Conservation (phyloP, 2,329 filamentous ascomycete genomes). For the Aspergillus ibericus region DNA sequence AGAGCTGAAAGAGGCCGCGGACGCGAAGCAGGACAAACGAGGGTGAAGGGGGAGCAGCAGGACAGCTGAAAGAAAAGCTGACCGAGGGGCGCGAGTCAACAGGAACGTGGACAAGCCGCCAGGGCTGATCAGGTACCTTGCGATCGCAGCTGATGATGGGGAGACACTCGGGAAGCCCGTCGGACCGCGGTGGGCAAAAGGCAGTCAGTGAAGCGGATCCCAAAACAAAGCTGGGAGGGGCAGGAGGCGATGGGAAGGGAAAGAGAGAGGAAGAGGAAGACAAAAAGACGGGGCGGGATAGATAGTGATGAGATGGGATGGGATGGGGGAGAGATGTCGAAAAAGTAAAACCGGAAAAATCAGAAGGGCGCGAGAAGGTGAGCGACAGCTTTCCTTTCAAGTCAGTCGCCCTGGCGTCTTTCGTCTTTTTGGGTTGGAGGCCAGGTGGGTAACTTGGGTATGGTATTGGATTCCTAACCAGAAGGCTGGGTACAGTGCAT, state of each 20-base stretch:
- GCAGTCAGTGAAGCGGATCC: conserved; percentile 14
- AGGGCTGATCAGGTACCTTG: conserved; percentile 24
- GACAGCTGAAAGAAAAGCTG: conserved; percentile 13
- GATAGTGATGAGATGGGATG: not conserved
- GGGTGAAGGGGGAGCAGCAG: conserved; percentile 12
- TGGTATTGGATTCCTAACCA: conserved; percentile 10
- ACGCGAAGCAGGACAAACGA: conserved; percentile 7
- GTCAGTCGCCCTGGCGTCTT: not conserved
- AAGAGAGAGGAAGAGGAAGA: not conserved
- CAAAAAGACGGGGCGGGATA: not conserved
- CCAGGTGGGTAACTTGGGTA: conserved; percentile 2
- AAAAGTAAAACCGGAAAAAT: not conserved
- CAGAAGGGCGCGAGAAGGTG: not conserved
- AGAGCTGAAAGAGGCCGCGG: not conserved
- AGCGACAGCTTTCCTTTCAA: conserved; percentile 9
- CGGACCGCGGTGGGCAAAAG: not conserved
- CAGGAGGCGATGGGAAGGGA: not conserved
- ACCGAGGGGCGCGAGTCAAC: conserved; percentile 18
- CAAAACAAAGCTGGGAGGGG: conserved; percentile 15
- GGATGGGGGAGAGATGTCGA: not conserved
- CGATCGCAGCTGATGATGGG: conserved; percentile 8
- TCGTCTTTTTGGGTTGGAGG: conserved; percentile 6
- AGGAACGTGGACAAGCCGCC: conserved; percentile 27
- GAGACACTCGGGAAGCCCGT: not conserved
- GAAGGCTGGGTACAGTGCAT: not conserved